Percentiles rank a stretch among this genome's conserved stretches.
phyloP scores from a whole-genome alignment of 306 rosid species.

The Malus asiatica region DNA sequence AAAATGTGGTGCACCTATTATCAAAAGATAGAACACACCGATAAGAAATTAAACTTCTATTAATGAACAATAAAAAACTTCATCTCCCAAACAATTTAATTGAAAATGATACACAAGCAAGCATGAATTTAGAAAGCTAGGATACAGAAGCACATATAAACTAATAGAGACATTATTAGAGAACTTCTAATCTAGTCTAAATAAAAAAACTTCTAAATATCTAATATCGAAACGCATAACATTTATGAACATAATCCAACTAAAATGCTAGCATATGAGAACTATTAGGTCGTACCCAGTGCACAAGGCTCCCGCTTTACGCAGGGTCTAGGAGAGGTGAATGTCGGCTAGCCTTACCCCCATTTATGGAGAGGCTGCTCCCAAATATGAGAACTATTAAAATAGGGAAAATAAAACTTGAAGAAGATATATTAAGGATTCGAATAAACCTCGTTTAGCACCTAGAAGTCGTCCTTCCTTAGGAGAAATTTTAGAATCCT shows the following conservation, averaged over 20 bases:
- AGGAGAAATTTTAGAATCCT: slow-evolving; percentile 47
- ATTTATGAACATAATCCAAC: neutral
- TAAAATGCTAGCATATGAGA: neutral
- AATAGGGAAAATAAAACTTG: neutral
- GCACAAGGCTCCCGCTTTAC: no score
- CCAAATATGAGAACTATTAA: neutral
- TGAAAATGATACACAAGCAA: neutral
- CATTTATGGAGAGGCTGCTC: no score
- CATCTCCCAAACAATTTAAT: neutral
- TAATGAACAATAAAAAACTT: neutral
- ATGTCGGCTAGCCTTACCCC: no score
- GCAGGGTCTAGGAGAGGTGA: no score
- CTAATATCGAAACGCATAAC: neutral
- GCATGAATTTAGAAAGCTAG: neutral
- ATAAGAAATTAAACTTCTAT: neutral
- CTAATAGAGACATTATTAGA: neutral
- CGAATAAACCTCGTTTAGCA: slow-evolving; percentile 61
- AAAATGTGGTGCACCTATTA: slow-evolving; percentile 61
- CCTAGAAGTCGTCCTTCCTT: slow-evolving; percentile 79
- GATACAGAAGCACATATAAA: neutral
- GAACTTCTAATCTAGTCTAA: neutral
- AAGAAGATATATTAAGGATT: neutral
- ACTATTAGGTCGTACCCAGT: no score
- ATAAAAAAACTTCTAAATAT: neutral
- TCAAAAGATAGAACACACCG: neutral